These are phyloP conservation scores for Echeveria elegans DNA, from an alignment of 164 flowering plant genomes.

Conservation along the genomic window DNA sequence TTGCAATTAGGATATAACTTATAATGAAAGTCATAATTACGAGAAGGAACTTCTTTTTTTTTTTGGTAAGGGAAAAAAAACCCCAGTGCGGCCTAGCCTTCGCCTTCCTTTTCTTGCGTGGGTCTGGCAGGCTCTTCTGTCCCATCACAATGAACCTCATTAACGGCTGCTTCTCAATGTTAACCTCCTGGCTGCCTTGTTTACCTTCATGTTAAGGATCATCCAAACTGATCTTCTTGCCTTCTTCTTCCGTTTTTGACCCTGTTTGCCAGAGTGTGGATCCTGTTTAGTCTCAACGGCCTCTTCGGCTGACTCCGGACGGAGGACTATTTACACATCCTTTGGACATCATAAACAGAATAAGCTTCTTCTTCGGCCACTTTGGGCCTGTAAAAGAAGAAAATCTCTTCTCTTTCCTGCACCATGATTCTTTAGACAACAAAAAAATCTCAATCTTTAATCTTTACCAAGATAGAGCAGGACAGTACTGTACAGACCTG, in stretches of 20 bases:
- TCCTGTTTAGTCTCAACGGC: conserved; percentile 43
- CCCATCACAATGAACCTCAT: conserved; percentile 63
- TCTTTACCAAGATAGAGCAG: too few species aligned
- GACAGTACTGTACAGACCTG: conserved; percentile 20
- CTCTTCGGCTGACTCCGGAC: conserved; percentile 55
- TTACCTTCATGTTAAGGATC: conserved; percentile 29
- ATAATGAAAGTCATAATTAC: not conserved
- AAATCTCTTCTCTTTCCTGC: conserved; percentile 75
- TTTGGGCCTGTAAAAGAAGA: conserved; percentile 80
- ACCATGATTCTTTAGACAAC: too few species aligned
- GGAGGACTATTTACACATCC: conserved; percentile 54
- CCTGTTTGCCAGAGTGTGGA: conserved; percentile 50
- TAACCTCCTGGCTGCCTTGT: conserved; percentile 48
- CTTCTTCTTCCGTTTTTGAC: conserved; percentile 17
- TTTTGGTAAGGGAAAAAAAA: conserved; percentile 56
- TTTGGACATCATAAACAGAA: conserved; percentile 49
- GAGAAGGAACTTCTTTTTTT: conserved; percentile 27
- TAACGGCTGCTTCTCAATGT: conserved; percentile 50
- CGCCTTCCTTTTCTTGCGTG: conserved; percentile 27
- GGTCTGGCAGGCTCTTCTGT: conserved; percentile 56
- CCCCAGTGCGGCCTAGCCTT: conserved; percentile 64
- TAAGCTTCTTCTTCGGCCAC: conserved; percentile 61
- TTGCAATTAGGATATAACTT: not conserved
- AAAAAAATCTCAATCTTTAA: too few species aligned
- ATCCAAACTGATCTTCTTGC: not conserved